Conservation (phyloP, 495 filamentous ascomycete genomes). For the Neurospora cerealis region DNA sequence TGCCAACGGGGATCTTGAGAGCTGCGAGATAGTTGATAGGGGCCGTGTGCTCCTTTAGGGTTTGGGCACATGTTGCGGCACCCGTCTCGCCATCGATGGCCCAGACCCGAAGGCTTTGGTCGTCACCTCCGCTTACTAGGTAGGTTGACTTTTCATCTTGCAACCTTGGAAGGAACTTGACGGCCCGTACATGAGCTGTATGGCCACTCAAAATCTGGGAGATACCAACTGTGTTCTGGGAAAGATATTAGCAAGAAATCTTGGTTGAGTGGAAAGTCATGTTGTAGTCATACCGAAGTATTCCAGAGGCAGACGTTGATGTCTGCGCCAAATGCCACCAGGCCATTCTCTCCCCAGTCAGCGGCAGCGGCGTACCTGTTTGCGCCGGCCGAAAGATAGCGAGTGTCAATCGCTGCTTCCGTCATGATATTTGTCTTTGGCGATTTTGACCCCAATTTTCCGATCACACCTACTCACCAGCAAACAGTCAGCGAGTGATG, state of each 20-base stretch:
- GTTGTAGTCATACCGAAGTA: slow-evolving; percentile 52
- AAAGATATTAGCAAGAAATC: slow-evolving; percentile 1
- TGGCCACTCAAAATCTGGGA: slow-evolving; percentile 68
- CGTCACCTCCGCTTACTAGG: slow-evolving; percentile 72
- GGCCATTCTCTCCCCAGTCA: slow-evolving; percentile 70
- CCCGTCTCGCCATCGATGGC: slow-evolving; percentile 17
- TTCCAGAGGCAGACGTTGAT: slow-evolving; percentile 83
- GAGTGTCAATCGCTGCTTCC: slow-evolving; percentile 15
- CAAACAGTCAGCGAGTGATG: not conserved
- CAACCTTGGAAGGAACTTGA: slow-evolving; percentile 60
- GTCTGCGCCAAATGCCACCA: slow-evolving; percentile 85
- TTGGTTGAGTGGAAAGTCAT: not conserved
- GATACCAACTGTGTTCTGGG: slow-evolving; percentile 50
- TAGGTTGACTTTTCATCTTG: slow-evolving; percentile 37
- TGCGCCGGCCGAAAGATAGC: slow-evolving; percentile 75
- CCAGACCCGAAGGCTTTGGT: slow-evolving; percentile 75
- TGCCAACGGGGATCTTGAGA: slow-evolving; percentile 25
- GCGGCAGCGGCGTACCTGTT: slow-evolving; percentile 84
- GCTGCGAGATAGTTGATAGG: slow-evolving; percentile 73
- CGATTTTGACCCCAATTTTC: not conserved
- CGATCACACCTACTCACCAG: not conserved
- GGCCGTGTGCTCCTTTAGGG: slow-evolving; percentile 52
- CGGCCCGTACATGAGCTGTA: slow-evolving; percentile 68
- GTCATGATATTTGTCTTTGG: slow-evolving; percentile 7
- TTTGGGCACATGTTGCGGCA: slow-evolving; percentile 31